Base-by-base conservation (phyloP, 176 grass and related monocot species). In the Pontederia crassipes region DNA sequence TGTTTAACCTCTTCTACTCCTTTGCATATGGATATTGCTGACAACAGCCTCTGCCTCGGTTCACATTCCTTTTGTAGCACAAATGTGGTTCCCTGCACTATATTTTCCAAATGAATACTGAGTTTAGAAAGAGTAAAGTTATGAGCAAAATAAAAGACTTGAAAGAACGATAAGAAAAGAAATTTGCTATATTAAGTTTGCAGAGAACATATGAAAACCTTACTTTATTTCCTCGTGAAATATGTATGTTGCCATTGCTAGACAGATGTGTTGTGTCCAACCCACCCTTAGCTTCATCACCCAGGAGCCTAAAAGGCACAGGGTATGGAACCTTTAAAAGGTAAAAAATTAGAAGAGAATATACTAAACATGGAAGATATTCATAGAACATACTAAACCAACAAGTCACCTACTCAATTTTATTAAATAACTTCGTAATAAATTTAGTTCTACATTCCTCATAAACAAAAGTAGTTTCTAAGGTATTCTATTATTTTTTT, bases 71-170 rank as follows among this genome's bases (percentile, higher is more conserved):
- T 97, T 79, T 95, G 90, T 20, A 95, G 68, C 58, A 95, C 86
- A 81, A 97, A 97, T 73, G 92, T 91, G 28, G 87, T 88, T 70
- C 92, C 92, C 92, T 97, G 87, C 79, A 88, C 92, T 97, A 97
- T 65, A 84, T n/a, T 27, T 81, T 81, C 57, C 84, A 81, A 7
- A 20, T 45, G 4, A 14, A 49, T 13, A 18, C 17, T 46, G 54
- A 55, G 10, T 87, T 65, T 26, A 69, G 74, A 76, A 79, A 45
- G 56, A 46, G 61, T 69, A 64, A 28, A 82, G 77, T 71, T 60
- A 68, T 50, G 83, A 56, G 53, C 11, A 62, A 28, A 57, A 9
- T 8, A 24, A 57, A 20, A 24, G 27, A 17, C 1, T 4, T 53
- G 51, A 14, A 8, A 53, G 51, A 53, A 11, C 12, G 13, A 6